Base-by-base conservation (phyloP, 2,329 filamentous ascomycete species). In the Aspergillus pseudoviridinutans region DNA sequence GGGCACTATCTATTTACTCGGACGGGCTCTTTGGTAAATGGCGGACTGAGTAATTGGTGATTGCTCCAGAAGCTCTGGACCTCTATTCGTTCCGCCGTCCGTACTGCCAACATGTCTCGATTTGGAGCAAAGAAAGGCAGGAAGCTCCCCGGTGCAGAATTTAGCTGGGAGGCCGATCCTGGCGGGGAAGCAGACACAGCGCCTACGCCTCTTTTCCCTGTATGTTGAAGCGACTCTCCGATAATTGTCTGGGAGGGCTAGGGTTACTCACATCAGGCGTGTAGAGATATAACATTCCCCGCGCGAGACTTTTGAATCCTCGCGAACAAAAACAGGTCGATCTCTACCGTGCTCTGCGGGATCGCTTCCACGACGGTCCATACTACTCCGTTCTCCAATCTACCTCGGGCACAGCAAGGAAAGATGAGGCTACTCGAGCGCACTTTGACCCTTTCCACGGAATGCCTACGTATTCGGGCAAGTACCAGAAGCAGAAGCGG, bases 361-460 rank as follows among this genome's bases (percentile, higher is more conserved):
- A 82, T 50, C 76, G 76, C 49, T 80, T 84, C 57, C 83, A 84
- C 64, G 80, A 85, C 50, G 84, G 84, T 0, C 83, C 84, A 0
- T 81, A 84, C 60, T 87, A 84, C 71, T 80, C 82, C 0, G 76
- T 83, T 20, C 74, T 85, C 4, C 79, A 74, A 58, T 58, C 73
- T 49, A 59, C 72, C 47, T 66, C 72, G 22, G 64, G 72, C 49
- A 58, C 75, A 56, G 71, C 78, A 56, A 74, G 82, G 67, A 76
- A 78, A 62, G 70, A 76, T 62, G 71, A 71, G 60, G 59, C 72
- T 64, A 73, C 77, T 65, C 69, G 78, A 66, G 74, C 73, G 2
- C 78, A 79, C 22, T 83, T 86, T 65, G 83, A 87, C 68, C 82
- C 85, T 1, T 87, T 87, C 65, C 78, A 81, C 47, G 82, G 83